These are phyloP conservation scores for Pseudofabraea citricarpa DNA, from an alignment of 2,329 filamentous ascomycete species.

Conservation along the genomic window DNA sequence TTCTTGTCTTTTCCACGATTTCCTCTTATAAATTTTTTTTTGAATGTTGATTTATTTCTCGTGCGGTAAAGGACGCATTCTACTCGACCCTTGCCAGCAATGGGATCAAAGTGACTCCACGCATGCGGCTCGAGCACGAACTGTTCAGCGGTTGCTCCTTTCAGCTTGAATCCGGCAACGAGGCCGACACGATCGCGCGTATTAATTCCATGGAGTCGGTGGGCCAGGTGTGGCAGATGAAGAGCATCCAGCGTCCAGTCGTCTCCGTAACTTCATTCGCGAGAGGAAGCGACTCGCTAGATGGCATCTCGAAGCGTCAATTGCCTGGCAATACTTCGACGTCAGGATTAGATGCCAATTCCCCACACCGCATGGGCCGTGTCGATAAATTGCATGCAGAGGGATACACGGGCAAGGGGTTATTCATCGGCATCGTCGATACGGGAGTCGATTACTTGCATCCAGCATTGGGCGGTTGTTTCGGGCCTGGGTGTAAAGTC, in stretches of 20 bases:
- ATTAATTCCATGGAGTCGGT: background rate
- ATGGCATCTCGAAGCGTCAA: background rate
- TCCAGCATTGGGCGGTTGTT: constrained; percentile 3
- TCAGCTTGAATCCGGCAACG: background rate
- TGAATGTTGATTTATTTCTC: background rate
- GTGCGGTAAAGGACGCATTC: background rate
- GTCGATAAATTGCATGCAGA: constrained; percentile 33
- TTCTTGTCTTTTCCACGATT: no score
- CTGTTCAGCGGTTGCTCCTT: background rate
- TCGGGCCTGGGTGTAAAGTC: constrained; percentile 2
- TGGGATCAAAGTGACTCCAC: background rate
- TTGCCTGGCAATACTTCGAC: background rate
- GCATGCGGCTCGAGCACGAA: background rate
- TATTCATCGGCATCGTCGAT: constrained; percentile 35
- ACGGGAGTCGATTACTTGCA: constrained; percentile 3
- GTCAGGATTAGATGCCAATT: background rate
- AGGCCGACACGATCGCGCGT: background rate
- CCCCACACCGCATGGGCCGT: background rate
- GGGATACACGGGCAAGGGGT: constrained; percentile 37
- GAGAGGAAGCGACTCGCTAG: background rate
- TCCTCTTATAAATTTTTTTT: no score
- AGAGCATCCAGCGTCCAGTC: background rate
- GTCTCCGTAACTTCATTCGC: background rate
- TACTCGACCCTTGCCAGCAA: background rate
- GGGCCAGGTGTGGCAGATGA: background rate